Base-by-base conservation (phyloP, 192 early-diverging fungal species). In the Backusella mclennaniae region DNA sequence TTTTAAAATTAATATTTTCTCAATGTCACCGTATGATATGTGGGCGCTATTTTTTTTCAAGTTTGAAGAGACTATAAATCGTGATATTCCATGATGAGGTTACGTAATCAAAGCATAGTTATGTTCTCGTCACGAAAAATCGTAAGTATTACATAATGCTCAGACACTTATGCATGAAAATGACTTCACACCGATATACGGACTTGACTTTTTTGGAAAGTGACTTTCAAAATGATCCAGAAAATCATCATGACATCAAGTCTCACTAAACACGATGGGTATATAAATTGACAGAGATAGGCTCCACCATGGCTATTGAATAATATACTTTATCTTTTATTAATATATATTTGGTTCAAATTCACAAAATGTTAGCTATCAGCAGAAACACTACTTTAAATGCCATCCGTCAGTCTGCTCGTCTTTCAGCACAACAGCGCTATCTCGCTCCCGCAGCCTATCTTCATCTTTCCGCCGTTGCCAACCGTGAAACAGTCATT, bases 401-500 rank as follows among this genome's bases (percentile, higher is more conserved):
- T 29, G 56, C 11, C 12, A 12, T 63, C 12, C 56, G 56, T 11
- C 56, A 63, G 21, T 63, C 56, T 29, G 23, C 56, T 63, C 56
- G 56, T 26, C 8, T 63, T 26, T 63, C 56, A 63, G 56, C 26
- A 9, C 56, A 63, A 7, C 56, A 63, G 23, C 21, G 4, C 7
- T 23, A 63, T 11, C 23, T 63, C 19, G 46, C n/a, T 14, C 56
- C 56, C 3, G 56, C 56, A 29, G 21, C 56, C 7, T 29, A 29
- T 63, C 56, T 63, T 63, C 56, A 63, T n/a, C 2, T 63, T 29
- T 63, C 56, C 1, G 56, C 56, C 26, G 23, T 63, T 63, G 11
- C 56, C 26, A 23, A 29, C 12, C 56, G 56, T 44, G 69, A 79
- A 52, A 70, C 21, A 26, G 53, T 71, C 1, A 35, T 75, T 52